Percentiles rank a stretch among this genome's conserved stretches.
Conservation (phyloP, 495 filamentous ascomycete genomes). For the Daldinia childiae region DNA sequence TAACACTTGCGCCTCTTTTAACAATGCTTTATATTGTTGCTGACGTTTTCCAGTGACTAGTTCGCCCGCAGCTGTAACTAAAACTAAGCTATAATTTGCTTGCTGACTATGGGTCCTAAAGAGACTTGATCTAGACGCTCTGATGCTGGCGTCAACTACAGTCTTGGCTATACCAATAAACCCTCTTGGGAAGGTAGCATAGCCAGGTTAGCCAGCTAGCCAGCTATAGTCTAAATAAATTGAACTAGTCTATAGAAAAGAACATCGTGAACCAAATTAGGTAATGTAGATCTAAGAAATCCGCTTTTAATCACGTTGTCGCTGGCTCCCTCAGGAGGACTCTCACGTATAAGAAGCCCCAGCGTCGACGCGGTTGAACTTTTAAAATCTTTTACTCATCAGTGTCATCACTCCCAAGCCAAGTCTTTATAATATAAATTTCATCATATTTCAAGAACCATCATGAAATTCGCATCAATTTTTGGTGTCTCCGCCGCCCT, state of each 20-base stretch:
- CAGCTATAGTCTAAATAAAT: not conserved
- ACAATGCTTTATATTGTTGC: not conserved
- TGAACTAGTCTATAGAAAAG: not conserved
- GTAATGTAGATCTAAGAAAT: not conserved
- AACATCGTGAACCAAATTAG: not conserved
- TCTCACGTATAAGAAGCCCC: not conserved
- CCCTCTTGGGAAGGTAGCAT: not conserved
- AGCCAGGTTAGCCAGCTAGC: not conserved
- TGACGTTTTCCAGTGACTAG: not conserved
- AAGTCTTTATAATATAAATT: not conserved
- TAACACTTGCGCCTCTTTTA: too few relatives aligned
- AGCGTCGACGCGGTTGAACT: not conserved
- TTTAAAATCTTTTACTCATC: not conserved
- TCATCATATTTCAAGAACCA: not conserved
- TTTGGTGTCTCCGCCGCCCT: constrained; percentile 5
- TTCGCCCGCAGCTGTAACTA: not conserved
- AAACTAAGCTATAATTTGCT: not conserved
- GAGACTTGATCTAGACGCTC: not conserved
- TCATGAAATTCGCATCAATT: not conserved
- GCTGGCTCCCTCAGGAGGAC: not conserved
- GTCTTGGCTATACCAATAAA: not conserved
- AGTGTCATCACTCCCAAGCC: not conserved
- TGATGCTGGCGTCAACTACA: not conserved
- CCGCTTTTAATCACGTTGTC: not conserved
- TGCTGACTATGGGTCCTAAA: not conserved